A percentile compares a stretch with the other conserved stretches of the same genome.
Conservation (phyloP, 352 stramenopile species). For the Phytophthora constricta region DNA sequence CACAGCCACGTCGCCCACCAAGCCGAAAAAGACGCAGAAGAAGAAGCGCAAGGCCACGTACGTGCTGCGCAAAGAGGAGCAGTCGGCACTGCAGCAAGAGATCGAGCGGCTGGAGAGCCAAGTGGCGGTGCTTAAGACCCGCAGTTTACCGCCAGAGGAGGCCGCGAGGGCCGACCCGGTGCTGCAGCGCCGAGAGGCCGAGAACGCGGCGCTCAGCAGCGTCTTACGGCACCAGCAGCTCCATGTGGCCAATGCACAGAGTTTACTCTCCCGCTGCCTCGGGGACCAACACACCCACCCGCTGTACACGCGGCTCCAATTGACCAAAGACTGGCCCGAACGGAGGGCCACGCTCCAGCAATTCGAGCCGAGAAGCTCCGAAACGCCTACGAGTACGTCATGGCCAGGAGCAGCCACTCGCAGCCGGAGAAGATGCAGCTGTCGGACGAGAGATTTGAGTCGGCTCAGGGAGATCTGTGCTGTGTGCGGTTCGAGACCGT, state of each 20-base stretch:
- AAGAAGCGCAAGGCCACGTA: slow-evolving; percentile 46
- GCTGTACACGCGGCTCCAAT: slow-evolving; percentile 24
- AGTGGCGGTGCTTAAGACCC: slow-evolving; percentile 40
- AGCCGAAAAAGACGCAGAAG: slow-evolving; percentile 13
- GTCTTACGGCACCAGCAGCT: slow-evolving; percentile 46
- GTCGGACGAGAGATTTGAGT: slow-evolving; percentile 33
- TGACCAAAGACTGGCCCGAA: slow-evolving; percentile 28
- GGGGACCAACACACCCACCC: slow-evolving; percentile 35
- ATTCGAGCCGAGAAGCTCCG: slow-evolving; percentile 37
- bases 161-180: slow-evolving; percentile 25
- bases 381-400: slow-evolving; percentile 39
- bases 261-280: slow-evolving; percentile 40
- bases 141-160: slow-evolving; percentile 24
- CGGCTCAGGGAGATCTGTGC: slow-evolving; percentile 29
- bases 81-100: slow-evolving; percentile 34
- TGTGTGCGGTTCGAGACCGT: slow-evolving; percentile 43
- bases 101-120: slow-evolving; percentile 40
- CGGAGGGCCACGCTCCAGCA: slow-evolving; percentile 23
- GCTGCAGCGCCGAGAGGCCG: slow-evolving; percentile 22
- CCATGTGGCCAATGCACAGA: slow-evolving; percentile 44
- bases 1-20: not conserved
- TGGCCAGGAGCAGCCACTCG: slow-evolving; percentile 26
- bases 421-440: slow-evolving; percentile 42
- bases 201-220: slow-evolving; percentile 29
- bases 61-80: slow-evolving; percentile 48